Evolutionary conservation across 2,329 filamentous ascomycete genomes (phyloP).

Genomic region (Geoglossum cookeanum): DNA sequence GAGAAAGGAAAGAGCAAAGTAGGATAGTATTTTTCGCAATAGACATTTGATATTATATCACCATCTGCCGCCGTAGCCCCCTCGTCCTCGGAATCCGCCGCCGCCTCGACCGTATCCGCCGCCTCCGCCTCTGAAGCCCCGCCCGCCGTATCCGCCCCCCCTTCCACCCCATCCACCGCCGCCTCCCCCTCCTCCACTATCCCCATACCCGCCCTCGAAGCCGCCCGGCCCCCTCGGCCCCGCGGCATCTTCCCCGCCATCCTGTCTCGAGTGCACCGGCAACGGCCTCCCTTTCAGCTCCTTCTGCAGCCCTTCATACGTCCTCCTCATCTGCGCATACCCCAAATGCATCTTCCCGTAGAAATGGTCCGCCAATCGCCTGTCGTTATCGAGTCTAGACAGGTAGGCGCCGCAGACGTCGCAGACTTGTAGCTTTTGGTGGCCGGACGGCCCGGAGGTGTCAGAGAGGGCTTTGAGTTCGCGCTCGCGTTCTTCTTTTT

Average conservation of each 20-base stretch:
- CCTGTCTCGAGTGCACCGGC: slow-evolving; percentile 31
- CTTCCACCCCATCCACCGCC: slow-evolving; percentile 14
- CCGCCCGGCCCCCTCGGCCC: slow-evolving; percentile 24
- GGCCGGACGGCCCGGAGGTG: slow-evolving; percentile 78
- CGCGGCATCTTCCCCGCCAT: slow-evolving; percentile 21
- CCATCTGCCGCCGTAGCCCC: slow-evolving; percentile 22
- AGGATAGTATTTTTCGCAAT: too few species aligned
- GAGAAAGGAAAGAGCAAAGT: neutral
- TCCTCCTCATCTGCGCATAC: slow-evolving; percentile 95
- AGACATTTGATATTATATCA: slow-evolving; percentile 8
- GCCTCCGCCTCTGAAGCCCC: slow-evolving; percentile 30
- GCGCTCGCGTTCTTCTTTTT: slow-evolving; percentile 66
- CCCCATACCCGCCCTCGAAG: slow-evolving; percentile 30
- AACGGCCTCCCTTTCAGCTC: slow-evolving; percentile 59
- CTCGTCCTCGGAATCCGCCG: slow-evolving; percentile 18
- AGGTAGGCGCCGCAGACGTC: slow-evolving; percentile 96
- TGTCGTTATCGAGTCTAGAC: slow-evolving; percentile 80
- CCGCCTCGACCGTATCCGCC: slow-evolving; percentile 30
- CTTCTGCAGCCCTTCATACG: slow-evolving; percentile 67
- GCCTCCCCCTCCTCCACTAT: slow-evolving; percentile 20
- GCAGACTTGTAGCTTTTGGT: slow-evolving; percentile 96
- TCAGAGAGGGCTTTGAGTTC: slow-evolving; percentile 83
- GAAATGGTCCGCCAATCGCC: slow-evolving; percentile 87
- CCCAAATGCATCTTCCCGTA: slow-evolving; percentile 99
- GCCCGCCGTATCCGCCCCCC: slow-evolving; percentile 23